These are phyloP conservation scores for Venturia asperata DNA, from an alignment of 2,329 filamentous ascomycete species.

Conservation along the genomic window DNA sequence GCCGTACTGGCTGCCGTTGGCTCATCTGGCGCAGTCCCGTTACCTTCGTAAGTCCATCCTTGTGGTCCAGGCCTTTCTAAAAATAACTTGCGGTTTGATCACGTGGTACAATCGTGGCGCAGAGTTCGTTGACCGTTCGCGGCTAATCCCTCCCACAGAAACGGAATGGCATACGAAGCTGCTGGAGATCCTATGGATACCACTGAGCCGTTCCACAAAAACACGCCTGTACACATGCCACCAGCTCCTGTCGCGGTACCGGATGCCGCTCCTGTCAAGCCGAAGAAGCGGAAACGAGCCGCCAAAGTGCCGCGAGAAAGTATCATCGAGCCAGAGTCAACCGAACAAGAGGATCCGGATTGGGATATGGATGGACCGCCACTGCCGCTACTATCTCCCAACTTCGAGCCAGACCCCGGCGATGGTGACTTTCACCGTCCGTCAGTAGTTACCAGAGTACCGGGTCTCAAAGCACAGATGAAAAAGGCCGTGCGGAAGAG, in stretches of 20 bases:
- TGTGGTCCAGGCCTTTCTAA: background rate
- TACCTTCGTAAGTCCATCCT: constrained; percentile 5
- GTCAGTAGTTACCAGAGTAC: constrained; percentile 12
- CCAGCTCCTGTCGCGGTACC: background rate
- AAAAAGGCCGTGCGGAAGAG: constrained; percentile 15
- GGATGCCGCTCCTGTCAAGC: constrained; percentile 8
- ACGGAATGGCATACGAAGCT: background rate
- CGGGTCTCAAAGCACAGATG: constrained; percentile 14
- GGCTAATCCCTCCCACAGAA: constrained; percentile 2
- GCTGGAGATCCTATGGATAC: constrained; percentile 17
- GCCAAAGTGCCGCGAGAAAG: constrained; percentile 10
- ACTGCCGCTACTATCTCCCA: constrained; percentile 12
- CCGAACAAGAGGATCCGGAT: constrained; percentile 15
- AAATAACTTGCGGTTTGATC: background rate
- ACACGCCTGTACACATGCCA: constrained; percentile 1
- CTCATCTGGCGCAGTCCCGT: background rate
- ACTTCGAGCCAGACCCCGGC: constrained; percentile 17
- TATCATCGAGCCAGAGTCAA: constrained; percentile 10
- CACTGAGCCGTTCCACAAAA: constrained; percentile 8
- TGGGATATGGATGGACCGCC: background rate
- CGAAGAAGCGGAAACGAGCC: constrained; percentile 16
- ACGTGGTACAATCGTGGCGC: background rate
- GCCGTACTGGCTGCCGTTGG: constrained; percentile 1
- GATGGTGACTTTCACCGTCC: constrained; percentile 17
- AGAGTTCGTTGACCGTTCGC: background rate